Evolutionary conservation across 163 green algal species (phyloP).

Genomic region (Chlorella variabilis): DNA sequence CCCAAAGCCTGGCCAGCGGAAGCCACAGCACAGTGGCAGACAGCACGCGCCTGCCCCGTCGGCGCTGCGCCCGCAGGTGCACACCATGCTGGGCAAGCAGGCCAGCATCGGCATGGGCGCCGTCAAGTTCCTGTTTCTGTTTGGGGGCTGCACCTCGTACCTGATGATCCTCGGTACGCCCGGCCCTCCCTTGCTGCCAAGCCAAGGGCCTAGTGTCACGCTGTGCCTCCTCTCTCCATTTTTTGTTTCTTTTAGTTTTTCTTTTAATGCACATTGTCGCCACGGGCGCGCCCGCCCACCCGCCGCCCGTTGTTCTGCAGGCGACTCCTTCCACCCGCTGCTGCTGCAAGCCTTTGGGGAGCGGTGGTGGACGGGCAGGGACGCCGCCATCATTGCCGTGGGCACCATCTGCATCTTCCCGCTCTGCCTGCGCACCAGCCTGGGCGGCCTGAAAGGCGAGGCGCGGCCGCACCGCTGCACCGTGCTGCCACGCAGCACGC

Average conservation of each 20-base stretch:
- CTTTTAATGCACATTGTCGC: no score
- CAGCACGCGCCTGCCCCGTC: no score
- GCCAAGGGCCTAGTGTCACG: no score
- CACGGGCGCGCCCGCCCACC: no score
- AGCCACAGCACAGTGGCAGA: no score
- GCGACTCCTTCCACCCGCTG: slow-evolving; percentile 38
- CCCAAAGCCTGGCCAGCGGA: no score
- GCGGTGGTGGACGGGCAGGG: slow-evolving; percentile 6
- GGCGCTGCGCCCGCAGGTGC: slow-evolving; percentile 55
- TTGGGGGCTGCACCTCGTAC: slow-evolving; percentile 69
- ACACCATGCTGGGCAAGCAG: slow-evolving; percentile 49
- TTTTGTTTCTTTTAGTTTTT: no score
- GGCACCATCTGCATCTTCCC: slow-evolving; percentile 62
- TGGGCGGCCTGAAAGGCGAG: slow-evolving; percentile 1
- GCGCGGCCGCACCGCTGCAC: not conserved
- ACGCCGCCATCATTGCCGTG: slow-evolving; percentile 42
- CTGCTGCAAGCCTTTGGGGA: slow-evolving; percentile 9
- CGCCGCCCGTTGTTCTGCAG: no score
- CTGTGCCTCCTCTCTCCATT: no score
- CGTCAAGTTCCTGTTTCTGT: slow-evolving; percentile 70
- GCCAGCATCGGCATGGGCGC: slow-evolving; percentile 45
- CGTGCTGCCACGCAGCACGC: not conserved
- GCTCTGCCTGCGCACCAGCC: slow-evolving; percentile 63
- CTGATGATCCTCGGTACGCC: slow-evolving; percentile 71
- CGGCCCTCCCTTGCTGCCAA: not conserved